These are phyloP conservation scores for Byssothecium circinans DNA, from an alignment of 2,329 filamentous ascomycete species.

Conservation along the genomic window DNA sequence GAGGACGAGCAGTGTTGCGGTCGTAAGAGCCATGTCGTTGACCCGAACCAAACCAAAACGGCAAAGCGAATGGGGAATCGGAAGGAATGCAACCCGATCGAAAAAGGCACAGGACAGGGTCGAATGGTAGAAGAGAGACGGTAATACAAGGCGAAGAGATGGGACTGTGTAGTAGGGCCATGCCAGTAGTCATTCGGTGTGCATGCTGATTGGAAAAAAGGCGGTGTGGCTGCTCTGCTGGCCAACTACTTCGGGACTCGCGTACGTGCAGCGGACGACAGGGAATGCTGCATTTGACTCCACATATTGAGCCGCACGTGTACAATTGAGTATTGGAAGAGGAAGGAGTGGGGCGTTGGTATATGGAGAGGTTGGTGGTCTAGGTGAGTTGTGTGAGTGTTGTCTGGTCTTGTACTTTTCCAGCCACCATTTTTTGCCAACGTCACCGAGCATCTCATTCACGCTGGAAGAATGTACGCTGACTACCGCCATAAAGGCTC, in stretches of 20 bases:
- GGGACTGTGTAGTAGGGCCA: not conserved
- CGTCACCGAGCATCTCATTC: too few species aligned
- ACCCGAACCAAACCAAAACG: not conserved
- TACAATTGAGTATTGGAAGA: not conserved
- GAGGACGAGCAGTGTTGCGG: constrained; percentile 1
- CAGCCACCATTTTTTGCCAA: not conserved
- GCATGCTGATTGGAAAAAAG: constrained; percentile 1
- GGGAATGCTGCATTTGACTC: not conserved
- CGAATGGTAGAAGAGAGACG: not conserved
- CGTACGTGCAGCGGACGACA: not conserved
- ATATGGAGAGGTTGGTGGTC: not conserved
- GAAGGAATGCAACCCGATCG: not conserved
- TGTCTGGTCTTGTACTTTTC: not conserved
- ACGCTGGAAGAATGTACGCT: too few species aligned
- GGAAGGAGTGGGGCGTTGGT: not conserved
- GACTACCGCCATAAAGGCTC: too few species aligned
- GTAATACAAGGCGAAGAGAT: not conserved
- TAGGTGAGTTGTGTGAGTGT: not conserved
- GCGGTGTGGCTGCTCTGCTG: constrained; percentile 1
- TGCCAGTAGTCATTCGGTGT: not conserved
- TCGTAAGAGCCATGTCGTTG: constrained; percentile 3
- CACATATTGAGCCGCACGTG: not conserved
- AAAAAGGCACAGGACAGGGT: not conserved
- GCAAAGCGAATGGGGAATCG: not conserved
- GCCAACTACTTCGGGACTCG: not conserved